Conservation (phyloP, 176 grass and related monocot genomes). For the Neostapfia colusana region DNA sequence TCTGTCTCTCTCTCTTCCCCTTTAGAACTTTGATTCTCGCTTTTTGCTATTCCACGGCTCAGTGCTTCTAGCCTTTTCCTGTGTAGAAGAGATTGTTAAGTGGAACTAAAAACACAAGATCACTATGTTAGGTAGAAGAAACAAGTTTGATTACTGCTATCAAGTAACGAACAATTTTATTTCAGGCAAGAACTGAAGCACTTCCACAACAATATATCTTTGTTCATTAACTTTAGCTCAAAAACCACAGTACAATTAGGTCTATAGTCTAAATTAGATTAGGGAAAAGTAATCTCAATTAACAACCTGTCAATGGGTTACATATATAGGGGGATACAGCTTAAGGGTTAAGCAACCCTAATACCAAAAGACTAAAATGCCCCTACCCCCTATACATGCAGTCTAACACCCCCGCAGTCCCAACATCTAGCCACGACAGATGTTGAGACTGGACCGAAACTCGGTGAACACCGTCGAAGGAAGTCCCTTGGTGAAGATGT, state of each 20-base stretch:
- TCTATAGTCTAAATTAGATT: background rate
- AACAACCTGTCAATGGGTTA: no score
- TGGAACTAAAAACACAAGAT: background rate
- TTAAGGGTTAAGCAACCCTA: no score
- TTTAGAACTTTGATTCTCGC: conserved; percentile 31
- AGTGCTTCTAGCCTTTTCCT: conserved; percentile 85
- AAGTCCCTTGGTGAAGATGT: no score
- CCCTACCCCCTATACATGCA: no score
- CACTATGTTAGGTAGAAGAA: background rate
- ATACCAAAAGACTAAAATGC: no score
- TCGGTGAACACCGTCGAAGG: no score
- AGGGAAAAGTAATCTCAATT: no score
- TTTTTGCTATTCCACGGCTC: conserved; percentile 65
- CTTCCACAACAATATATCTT: background rate
- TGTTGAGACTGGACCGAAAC: no score
- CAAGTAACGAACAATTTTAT: conserved; percentile 3
- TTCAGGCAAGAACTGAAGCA: background rate
- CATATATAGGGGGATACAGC: no score
- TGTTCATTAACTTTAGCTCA: conserved; percentile 4
- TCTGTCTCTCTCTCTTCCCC: background rate
- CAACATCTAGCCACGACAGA: no score
- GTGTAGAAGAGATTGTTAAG: background rate
- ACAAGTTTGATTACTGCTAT: background rate
- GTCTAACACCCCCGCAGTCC: no score
- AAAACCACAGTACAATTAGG: background rate